These are phyloP conservation scores for Colletotrichum acutatum DNA, from an alignment of 2,329 filamentous ascomycete genomes.

Conservation along the genomic window DNA sequence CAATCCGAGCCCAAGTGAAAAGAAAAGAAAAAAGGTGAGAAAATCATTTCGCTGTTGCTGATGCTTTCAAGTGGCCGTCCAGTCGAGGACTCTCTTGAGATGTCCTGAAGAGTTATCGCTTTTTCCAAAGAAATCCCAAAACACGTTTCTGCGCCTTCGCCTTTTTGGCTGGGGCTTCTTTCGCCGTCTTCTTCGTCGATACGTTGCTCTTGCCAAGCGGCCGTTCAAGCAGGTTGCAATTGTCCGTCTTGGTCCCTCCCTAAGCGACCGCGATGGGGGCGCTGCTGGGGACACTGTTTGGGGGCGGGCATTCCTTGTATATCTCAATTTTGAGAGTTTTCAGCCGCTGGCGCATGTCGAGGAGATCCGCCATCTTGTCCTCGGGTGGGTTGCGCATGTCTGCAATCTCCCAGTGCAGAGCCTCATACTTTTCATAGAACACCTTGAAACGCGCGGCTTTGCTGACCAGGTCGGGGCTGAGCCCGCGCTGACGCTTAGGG, in stretches of 20 bases:
- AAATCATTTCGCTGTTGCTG: conserved; percentile 35
- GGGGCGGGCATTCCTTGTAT: conserved; percentile 55
- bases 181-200: conserved; percentile 11
- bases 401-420: conserved; percentile 66
- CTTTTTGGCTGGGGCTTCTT: conserved; percentile 2
- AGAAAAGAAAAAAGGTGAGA: background rate
- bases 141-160: background rate
- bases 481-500: conserved; percentile 50
- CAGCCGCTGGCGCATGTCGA: conserved; percentile 65
- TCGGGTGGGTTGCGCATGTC: conserved; percentile 61
- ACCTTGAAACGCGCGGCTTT: conserved; percentile 67
- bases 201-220: background rate
- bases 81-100: conserved; percentile 29
- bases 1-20: conserved; percentile 12
- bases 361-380: conserved; percentile 60
- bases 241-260: background rate
- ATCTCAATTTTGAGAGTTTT: conserved; percentile 70
- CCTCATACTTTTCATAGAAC: conserved; percentile 67
- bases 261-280: conserved; percentile 37
- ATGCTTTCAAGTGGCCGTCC: conserved; percentile 32
- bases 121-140: conserved; percentile 16
- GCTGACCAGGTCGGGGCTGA: conserved; percentile 60
- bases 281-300: no score
- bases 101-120: conserved; percentile 30
- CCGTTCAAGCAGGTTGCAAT: background rate